Evolutionary conservation across 1,284 basidiomycete species (phyloP).

Genomic region (Waitea zeae): DNA sequence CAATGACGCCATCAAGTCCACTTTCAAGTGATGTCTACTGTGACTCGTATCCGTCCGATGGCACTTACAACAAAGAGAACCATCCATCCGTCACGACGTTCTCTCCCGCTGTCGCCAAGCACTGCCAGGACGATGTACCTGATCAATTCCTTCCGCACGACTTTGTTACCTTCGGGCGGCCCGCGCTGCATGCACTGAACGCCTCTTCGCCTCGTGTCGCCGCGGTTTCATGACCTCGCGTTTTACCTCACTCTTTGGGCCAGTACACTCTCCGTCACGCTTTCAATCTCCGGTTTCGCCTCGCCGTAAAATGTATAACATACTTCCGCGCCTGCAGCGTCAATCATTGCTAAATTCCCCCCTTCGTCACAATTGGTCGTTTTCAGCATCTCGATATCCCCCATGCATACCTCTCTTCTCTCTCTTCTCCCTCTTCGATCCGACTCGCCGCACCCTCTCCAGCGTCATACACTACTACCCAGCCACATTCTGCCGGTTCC

Average conservation of each 20-base stretch:
- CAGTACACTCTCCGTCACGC: constrained; percentile 5
- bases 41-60: too few species aligned
- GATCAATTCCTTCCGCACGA: constrained; percentile 68
- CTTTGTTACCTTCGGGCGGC: constrained; percentile 56
- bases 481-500: constrained; percentile 25
- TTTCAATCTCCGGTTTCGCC: constrained; percentile 5
- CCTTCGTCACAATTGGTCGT: constrained; percentile 30
- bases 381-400: constrained; percentile 42
- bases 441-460: constrained; percentile 15
- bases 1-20: constrained; percentile 54
- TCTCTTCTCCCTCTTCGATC: constrained; percentile 16
- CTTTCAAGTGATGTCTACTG: too few species aligned
- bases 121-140: constrained; percentile 40
- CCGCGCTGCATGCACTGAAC: constrained; percentile 51
- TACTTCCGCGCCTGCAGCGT: too few species aligned
- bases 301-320: constrained; percentile 63
- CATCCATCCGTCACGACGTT: too few species aligned
- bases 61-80: too few species aligned
- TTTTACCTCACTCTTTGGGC: too few species aligned
- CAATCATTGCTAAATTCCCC: too few species aligned
- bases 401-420: constrained; percentile 59
- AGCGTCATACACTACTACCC: constrained; percentile 19
- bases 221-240: constrained; percentile 34
- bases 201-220: constrained; percentile 32
- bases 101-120: constrained; percentile 45